A percentile compares a stretch with the other conserved stretches of the same genome.
Conservation (phyloP, 495 filamentous ascomycete species). For the Penicillium herquei region DNA sequence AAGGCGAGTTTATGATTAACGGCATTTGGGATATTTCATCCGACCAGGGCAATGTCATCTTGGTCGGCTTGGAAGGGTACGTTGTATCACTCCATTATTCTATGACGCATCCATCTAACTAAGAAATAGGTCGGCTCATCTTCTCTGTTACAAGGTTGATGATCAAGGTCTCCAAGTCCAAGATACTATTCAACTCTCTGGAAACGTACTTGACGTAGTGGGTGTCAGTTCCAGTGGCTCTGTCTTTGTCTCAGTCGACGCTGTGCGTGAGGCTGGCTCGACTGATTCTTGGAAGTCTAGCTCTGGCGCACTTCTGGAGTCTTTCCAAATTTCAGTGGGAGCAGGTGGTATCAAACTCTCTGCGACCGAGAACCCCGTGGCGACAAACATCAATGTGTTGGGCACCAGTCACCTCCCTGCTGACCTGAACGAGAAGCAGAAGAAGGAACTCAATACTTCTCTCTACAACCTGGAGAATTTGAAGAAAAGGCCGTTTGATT, state of each 20-base stretch:
- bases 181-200: constrained; percentile 48
- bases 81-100: constrained; percentile 11
- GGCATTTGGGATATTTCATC: constrained; percentile 39
- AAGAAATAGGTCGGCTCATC: constrained; percentile 52
- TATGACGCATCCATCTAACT: constrained; percentile 6
- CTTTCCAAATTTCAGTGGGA: constrained; percentile 20
- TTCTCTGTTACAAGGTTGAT: constrained; percentile 57
- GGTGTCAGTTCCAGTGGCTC: constrained; percentile 30
- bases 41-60: constrained; percentile 32
- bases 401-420: constrained; percentile 34
- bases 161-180: constrained; percentile 44
- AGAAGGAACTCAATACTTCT: constrained; percentile 42
- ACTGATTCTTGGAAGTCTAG: constrained; percentile 33
- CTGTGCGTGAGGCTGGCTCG: constrained; percentile 40
- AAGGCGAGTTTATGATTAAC: constrained; percentile 30
- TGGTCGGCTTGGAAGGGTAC: constrained; percentile 72
- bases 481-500: constrained; percentile 56
- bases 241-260: constrained; percentile 58
- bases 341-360: constrained; percentile 22
- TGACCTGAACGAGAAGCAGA: constrained; percentile 32
- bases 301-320: constrained; percentile 25
- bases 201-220: constrained; percentile 61
- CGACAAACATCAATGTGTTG: constrained; percentile 27
- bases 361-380: constrained; percentile 20
- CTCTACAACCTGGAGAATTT: constrained; percentile 72